Conservation (phyloP, 192 early-diverging fungal genomes). For the Backusella morwellensis region DNA sequence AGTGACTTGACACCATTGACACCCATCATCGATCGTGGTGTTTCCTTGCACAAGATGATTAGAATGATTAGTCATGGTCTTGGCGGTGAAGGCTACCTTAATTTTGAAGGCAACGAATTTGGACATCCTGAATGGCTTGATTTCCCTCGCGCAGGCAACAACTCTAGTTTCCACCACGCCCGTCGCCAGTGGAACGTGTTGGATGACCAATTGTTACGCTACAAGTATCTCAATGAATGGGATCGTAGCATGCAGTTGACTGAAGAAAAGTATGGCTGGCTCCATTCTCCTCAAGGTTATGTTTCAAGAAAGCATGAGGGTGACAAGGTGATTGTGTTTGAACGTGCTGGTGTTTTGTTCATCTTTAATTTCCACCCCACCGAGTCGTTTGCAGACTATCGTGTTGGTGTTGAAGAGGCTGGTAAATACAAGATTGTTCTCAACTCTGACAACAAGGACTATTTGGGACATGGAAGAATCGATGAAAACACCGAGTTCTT, state of each 20-base stretch:
- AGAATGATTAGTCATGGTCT: slow-evolving; percentile 82
- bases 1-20: slow-evolving; percentile 74
- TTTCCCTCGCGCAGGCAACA: slow-evolving; percentile 94
- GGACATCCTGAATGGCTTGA: slow-evolving; percentile 99
- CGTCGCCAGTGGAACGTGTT: slow-evolving; percentile 94
- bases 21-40: slow-evolving; percentile 91
- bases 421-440: slow-evolving; percentile 78
- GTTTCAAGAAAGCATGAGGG: slow-evolving; percentile 87
- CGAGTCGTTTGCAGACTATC: slow-evolving; percentile 84
- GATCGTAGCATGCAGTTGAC: slow-evolving; percentile 82
- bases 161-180: slow-evolving; percentile 88
- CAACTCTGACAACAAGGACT: slow-evolving; percentile 73
- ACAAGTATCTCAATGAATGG: slow-evolving; percentile 91
- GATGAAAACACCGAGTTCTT: slow-evolving; percentile 61
- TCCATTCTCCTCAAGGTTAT: slow-evolving; percentile 69
- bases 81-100: slow-evolving; percentile 96
- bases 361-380: slow-evolving; percentile 95
- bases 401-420: slow-evolving; percentile 67
- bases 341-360: slow-evolving; percentile 85
- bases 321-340: slow-evolving; percentile 93
- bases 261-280: slow-evolving; percentile 71
- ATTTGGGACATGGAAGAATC: slow-evolving; percentile 80
- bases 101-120: slow-evolving; percentile 98
- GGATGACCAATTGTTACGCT: slow-evolving; percentile 85
- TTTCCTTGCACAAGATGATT: slow-evolving; percentile 97